Conservation (phyloP, 495 filamentous ascomycete species). For the Xylaria acuta region DNA sequence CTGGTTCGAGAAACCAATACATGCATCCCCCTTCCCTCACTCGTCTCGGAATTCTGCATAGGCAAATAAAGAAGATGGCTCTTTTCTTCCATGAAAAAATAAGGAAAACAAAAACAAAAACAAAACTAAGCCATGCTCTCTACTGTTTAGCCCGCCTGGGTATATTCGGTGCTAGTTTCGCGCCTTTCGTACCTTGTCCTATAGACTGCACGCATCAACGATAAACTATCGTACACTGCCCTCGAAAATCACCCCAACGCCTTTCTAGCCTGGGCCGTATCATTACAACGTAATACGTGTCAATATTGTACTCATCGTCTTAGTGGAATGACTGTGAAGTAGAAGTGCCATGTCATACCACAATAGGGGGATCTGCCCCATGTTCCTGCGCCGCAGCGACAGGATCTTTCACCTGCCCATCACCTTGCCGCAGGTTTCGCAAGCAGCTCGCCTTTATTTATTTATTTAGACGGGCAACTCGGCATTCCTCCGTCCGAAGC, state of each 20-base stretch:
- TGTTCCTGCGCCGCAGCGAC: too few relatives aligned
- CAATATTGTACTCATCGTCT: conserved; percentile 15
- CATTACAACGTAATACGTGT: conserved; percentile 25
- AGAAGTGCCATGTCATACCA: conserved; percentile 2
- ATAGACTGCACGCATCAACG: conserved; percentile 3
- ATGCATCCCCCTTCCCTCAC: conserved; percentile 20
- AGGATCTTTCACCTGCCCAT: neutral
- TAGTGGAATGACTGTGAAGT: neutral
- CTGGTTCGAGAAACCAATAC: conserved; percentile 16
- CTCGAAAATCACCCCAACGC: neutral
- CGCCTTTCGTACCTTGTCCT: conserved; percentile 14
- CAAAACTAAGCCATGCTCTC: conserved; percentile 8
- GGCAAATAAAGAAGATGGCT: conserved; percentile 28
- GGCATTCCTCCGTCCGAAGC: conserved; percentile 71
- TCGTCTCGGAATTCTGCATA: conserved; percentile 28
- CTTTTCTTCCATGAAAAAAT: conserved; percentile 16
- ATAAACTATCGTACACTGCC: conserved; percentile 22
- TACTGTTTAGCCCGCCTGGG: conserved; percentile 18
- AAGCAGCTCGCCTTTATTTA: neutral
- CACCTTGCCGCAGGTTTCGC: neutral
- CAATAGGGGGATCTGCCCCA: neutral
- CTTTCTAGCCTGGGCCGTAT: conserved; percentile 10
- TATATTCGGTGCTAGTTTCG: conserved; percentile 25
- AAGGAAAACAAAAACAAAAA: neutral
- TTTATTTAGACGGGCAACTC: conserved; percentile 70